Base-by-base conservation (phyloP, 495 filamentous ascomycete genomes). In the Aspergillus conjunctus region DNA sequence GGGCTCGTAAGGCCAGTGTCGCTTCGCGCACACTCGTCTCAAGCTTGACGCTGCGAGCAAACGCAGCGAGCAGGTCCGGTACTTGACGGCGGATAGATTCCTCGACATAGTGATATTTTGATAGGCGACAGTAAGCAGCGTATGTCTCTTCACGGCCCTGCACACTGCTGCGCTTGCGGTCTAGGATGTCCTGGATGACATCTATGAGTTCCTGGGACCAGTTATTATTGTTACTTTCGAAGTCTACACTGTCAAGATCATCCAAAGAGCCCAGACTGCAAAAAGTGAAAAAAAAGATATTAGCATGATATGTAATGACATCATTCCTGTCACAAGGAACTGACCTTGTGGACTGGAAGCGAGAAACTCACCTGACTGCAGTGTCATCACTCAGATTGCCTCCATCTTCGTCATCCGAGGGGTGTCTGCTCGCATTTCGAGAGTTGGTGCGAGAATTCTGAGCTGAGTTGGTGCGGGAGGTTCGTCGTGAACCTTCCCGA, bases 141-240 rank as follows among this genome's bases (percentile, higher is more conserved):
- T 95, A 78, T 20, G 85, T 84, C 51, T 85, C 82, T 67, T 96
- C 93, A 32, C 93, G 85, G 14, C 90, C 88, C 63, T 91, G 85
- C n/a, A 83, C 82, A 58, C 87, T 92, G 70, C 86, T 91, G 56
- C 89, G 85, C 79, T 97, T 98, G 63, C 91, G 87, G 64, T 97
- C 91, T 21, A 91, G 76, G 20, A 97, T 87, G 67, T 93, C 90
- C 54, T 89, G 80, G 51, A 97, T 86, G n/a, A 86, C 83, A 64
- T 89, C 85, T 14, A 74, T 77, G 1, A 97, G 78, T 58, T 87
- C 86, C 18, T 87, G 79, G 22, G 83, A 81, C 88, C 89, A 91
- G 31, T 79, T 77, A 32, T 75, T 76, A 56, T 84, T 74, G 14
- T 83, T 58, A 3, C 44, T 50, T 32, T 60, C 76, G 41, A 83